phyloP scores from a whole-genome alignment of 805 yeast genomes.

The Brettanomyces naardenensis region DNA sequence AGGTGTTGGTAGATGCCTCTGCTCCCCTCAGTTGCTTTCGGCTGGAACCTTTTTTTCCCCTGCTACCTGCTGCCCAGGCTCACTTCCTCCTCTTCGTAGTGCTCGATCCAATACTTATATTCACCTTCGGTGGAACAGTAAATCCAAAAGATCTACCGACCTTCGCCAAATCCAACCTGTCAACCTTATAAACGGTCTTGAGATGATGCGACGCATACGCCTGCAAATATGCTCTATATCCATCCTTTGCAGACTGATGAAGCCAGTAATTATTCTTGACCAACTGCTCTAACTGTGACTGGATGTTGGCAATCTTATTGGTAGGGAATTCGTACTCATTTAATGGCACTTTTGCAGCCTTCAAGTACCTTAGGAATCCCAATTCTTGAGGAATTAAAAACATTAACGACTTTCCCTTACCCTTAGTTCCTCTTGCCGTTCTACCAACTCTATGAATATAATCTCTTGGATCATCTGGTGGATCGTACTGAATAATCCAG shows the following conservation, averaged over 20 bases:
- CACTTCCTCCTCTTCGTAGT: slow-evolving; percentile 14
- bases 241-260: slow-evolving; percentile 94
- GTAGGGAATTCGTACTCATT: slow-evolving; percentile 96
- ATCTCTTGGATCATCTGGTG: slow-evolving; percentile 99
- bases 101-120: slow-evolving; percentile 91
- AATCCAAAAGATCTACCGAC: slow-evolving; percentile 96
- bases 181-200: slow-evolving; percentile 94
- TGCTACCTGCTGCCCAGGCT: too few relatives aligned
- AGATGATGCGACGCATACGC: slow-evolving; percentile 96
- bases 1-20: too few relatives aligned
- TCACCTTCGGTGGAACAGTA: slow-evolving; percentile 92
- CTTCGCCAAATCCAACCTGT: slow-evolving; percentile 85
- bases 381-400: slow-evolving; percentile 89
- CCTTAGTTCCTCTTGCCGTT: slow-evolving; percentile 89
- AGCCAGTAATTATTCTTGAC: slow-evolving; percentile 89
- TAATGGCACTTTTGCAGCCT: slow-evolving; percentile 94
- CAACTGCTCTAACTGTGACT: slow-evolving; percentile 83
- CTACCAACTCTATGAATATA: slow-evolving; percentile 98
- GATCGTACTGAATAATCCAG: slow-evolving; percentile 98
- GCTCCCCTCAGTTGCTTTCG: too few relatives aligned
- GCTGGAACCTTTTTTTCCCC: too few relatives aligned
- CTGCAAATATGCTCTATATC: slow-evolving; percentile 92
- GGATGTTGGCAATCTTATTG: slow-evolving; percentile 92
- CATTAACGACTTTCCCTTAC: slow-evolving; percentile 92
- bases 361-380: slow-evolving; percentile 89